Conservation (phyloP, 2,329 filamentous ascomycete species). For the Pseudogymnoascus sp. region DNA sequence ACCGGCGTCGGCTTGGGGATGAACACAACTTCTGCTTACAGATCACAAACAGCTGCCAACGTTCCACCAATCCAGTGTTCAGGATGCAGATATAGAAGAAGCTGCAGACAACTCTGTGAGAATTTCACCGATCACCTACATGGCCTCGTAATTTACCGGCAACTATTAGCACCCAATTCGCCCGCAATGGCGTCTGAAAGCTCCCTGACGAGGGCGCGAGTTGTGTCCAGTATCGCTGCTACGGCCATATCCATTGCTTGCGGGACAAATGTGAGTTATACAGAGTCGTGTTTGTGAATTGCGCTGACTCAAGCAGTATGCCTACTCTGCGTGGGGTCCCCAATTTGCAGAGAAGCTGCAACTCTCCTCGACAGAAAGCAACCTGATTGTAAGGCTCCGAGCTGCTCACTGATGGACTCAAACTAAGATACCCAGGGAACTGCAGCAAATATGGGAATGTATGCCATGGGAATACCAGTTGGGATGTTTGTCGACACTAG, state of each 20-base stretch:
- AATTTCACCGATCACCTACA: not conserved
- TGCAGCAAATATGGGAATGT: slow-evolving; percentile 89
- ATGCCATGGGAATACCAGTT: slow-evolving; percentile 78
- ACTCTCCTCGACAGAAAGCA: slow-evolving; percentile 85
- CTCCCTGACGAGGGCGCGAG: slow-evolving; percentile 54
- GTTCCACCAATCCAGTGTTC: not conserved
- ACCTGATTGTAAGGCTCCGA: slow-evolving; percentile 63
- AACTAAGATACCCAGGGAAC: slow-evolving; percentile 44
- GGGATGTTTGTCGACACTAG: slow-evolving; percentile 79
- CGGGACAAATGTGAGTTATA: slow-evolving; percentile 71
- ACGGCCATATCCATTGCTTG: slow-evolving; percentile 81
- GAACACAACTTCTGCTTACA: not conserved
- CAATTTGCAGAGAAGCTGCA: slow-evolving; percentile 84
- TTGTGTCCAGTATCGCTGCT: slow-evolving; percentile 77
- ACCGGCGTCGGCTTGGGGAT: not conserved
- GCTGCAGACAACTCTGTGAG: slow-evolving; percentile 1
- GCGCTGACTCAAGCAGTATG: slow-evolving; percentile 59
- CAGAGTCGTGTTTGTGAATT: not conserved
- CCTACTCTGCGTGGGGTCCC: slow-evolving; percentile 95
- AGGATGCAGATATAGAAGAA: not conserved
- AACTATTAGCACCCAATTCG: not conserved
- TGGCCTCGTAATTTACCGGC: slow-evolving; percentile 9
- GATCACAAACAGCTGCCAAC: not conserved
- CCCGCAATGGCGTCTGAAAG: slow-evolving; percentile 38
- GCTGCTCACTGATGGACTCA: slow-evolving; percentile 9